phyloP scores from a whole-genome alignment of 2,329 filamentous ascomycete species.

The Neopestalotiopsis sp. region DNA sequence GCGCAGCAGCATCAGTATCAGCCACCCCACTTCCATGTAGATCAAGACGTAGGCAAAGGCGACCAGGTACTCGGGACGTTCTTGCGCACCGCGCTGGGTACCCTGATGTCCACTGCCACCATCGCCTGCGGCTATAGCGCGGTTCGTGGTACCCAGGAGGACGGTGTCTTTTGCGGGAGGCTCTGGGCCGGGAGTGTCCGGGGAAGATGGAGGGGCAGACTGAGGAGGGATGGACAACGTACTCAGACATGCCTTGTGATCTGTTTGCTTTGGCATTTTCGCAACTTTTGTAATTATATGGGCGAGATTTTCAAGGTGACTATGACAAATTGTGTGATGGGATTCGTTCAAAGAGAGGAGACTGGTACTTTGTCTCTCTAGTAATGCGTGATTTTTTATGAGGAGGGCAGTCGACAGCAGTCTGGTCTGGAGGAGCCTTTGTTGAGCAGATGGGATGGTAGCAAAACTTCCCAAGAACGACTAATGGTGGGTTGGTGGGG shows the following conservation, averaged over 20 bases:
- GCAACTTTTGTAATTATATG: slow-evolving; percentile 46
- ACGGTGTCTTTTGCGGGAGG: slow-evolving; percentile 15
- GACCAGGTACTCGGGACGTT: slow-evolving; percentile 45
- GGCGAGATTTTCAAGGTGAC: slow-evolving; percentile 10
- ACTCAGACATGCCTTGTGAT: slow-evolving; percentile 67
- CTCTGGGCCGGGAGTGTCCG: slow-evolving; percentile 14
- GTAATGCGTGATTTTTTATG: slow-evolving; percentile 17
- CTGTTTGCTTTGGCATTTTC: slow-evolving; percentile 44
- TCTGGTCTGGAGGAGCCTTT: slow-evolving; percentile 23
- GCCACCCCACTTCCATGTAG: slow-evolving; percentile 60
- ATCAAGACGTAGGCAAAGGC: slow-evolving; percentile 57
- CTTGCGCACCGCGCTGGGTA: slow-evolving; percentile 25
- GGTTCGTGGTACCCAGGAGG: slow-evolving; percentile 5
- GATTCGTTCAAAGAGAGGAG: neutral
- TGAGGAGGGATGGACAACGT: slow-evolving; percentile 47
- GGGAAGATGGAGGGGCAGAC: slow-evolving; percentile 29
- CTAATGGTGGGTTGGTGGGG: slow-evolving; percentile 20
- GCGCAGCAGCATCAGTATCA: slow-evolving; percentile 52
- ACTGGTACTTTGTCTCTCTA: neutral
- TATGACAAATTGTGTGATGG: neutral
- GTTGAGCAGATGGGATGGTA: slow-evolving; percentile 11
- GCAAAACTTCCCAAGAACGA: slow-evolving; percentile 13
- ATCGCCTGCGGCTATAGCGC: slow-evolving; percentile 2
- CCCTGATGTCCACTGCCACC: slow-evolving; percentile 20
- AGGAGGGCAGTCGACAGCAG: slow-evolving; percentile 21